These are phyloP conservation scores for Fonsecaea multimorphosa DNA, from an alignment of 2,329 filamentous ascomycete genomes.

Conservation along the genomic window DNA sequence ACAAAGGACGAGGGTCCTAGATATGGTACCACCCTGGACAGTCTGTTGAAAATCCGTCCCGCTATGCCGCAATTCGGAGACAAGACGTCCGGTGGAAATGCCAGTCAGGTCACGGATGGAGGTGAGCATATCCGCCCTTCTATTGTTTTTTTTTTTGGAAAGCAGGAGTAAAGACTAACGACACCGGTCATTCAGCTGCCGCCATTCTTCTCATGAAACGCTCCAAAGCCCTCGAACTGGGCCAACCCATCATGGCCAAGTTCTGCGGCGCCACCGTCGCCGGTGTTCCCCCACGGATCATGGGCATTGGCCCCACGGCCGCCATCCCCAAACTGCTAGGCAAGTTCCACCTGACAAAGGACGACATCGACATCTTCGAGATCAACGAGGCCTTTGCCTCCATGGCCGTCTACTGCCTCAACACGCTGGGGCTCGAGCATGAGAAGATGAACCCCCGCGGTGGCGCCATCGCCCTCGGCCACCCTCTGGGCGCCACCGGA, in stretches of 20 bases:
- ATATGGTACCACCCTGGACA: slow-evolving; percentile 84
- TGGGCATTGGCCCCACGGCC: slow-evolving; percentile 66
- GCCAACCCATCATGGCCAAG: slow-evolving; percentile 91
- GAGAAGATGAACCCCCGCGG: slow-evolving; percentile 90
- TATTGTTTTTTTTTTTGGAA: not conserved
- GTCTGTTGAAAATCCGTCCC: slow-evolving; percentile 79
- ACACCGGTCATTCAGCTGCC: slow-evolving; percentile 63
- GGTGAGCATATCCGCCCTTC: slow-evolving; percentile 53
- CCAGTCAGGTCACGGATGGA: slow-evolving; percentile 92
- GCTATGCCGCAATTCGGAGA: slow-evolving; percentile 92
- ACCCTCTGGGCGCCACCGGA: slow-evolving; percentile 88
- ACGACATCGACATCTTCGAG: slow-evolving; percentile 88
- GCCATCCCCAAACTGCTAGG: slow-evolving; percentile 80
- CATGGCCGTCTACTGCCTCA: slow-evolving; percentile 93
- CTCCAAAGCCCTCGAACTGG: slow-evolving; percentile 81
- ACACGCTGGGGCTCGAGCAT: slow-evolving; percentile 67
- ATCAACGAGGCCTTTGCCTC: slow-evolving; percentile 97
- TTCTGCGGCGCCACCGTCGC: slow-evolving; percentile 91
- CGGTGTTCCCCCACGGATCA: slow-evolving; percentile 89
- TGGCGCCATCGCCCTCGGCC: slow-evolving; percentile 89
- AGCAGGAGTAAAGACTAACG: slow-evolving; percentile 39
- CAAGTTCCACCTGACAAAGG: slow-evolving; percentile 76
- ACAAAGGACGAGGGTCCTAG: slow-evolving; percentile 89
- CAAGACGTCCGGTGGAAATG: slow-evolving; percentile 88
- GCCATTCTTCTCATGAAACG: slow-evolving; percentile 94